Evolutionary conservation across 352 stramenopile species (phyloP), one percentile per base, ranked within the genome.

Genomic region (Phytophthora tubulina): DNA sequence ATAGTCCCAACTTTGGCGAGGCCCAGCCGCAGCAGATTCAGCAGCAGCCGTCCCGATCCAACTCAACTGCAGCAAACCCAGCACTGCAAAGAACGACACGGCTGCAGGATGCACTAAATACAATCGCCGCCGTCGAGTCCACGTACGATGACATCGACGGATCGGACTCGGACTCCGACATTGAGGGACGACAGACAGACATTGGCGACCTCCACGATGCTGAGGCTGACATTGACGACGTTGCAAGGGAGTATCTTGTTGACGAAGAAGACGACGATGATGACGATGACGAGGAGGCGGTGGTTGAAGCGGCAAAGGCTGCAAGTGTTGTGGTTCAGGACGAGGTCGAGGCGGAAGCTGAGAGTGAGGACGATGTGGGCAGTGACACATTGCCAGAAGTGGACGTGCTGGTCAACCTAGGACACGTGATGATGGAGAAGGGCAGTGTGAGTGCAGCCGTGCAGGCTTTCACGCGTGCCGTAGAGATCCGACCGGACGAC

Each of bases 381-480:
- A 81, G 86, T n/a, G 79, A 90, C 48, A 87, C 79, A 31, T 63
- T 91, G 45, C 86, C 86, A n/a, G 89, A 96, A 75, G 83, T 96
- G 41, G 83, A 94, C 60, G 89, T 95, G 51, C 77, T 96, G 31
- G 82, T 95, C 66, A 94, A 84, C 46, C 74, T 96, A 15, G 89
- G 89, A 1, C 70, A 92, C 31, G 84, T 89, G 35, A 92, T 96
- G 86, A 86, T 95, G 69, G 85, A 94, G 68, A 93, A 94, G 53
- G 89, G 89, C 17, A 91, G 85, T 54, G 75, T 78, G 39, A 94
- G 81, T 50, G 89, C 84, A 1, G 89, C 89, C 8, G 88, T 94
- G 35, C 86, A 94, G 63, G 89, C 89, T 27, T 96, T 96, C 63
- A 81, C 87, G 39, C 89, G 88, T n/a, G 89, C 89, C 0, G 84